Evolutionary conservation across 495 filamentous ascomycete genomes (phyloP).

Genomic region (Tuber magnatum): DNA sequence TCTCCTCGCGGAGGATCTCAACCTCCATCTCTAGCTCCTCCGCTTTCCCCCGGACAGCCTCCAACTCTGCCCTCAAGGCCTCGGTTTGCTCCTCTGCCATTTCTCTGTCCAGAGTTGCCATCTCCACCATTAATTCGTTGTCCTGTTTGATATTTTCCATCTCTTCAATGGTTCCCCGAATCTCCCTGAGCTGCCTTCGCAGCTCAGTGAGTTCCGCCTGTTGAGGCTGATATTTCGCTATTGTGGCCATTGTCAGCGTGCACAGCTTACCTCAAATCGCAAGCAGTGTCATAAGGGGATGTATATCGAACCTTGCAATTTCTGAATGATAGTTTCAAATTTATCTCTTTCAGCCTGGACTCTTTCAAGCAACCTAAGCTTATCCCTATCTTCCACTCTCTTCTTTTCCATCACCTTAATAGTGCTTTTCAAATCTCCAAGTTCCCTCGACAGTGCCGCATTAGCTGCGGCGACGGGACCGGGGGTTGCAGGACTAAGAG

Average conservation of each 20-base stretch:
- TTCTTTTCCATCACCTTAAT: slow-evolving; percentile 74
- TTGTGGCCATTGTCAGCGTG: slow-evolving; percentile 37
- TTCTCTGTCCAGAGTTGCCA: slow-evolving; percentile 81
- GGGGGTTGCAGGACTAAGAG: slow-evolving; percentile 32
- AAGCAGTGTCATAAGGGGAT: not conserved
- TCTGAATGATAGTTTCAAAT: slow-evolving; percentile 83
- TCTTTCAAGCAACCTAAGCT: slow-evolving; percentile 68
- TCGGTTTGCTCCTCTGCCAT: slow-evolving; percentile 95
- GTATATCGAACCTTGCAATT: slow-evolving; percentile 48
- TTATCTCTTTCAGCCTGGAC: slow-evolving; percentile 74
- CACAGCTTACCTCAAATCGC: not conserved
- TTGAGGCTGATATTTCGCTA: slow-evolving; percentile 80
- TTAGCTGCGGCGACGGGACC: slow-evolving; percentile 42
- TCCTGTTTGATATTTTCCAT: slow-evolving; percentile 70
- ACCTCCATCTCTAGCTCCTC: slow-evolving; percentile 85
- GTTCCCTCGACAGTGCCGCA: slow-evolving; percentile 52
- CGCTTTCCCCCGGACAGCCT: slow-evolving; percentile 61
- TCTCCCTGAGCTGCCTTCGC: slow-evolving; percentile 67
- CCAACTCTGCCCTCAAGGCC: slow-evolving; percentile 67
- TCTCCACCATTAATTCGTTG: slow-evolving; percentile 75
- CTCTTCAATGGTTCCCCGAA: slow-evolving; percentile 58
- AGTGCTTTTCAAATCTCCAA: slow-evolving; percentile 73
- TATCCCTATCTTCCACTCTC: slow-evolving; percentile 76
- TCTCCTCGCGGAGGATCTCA: slow-evolving; percentile 80
- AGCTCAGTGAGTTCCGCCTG: slow-evolving; percentile 72